Conservation (phyloP, 176 grass and related monocot species). For the Lolium perenne region DNA sequence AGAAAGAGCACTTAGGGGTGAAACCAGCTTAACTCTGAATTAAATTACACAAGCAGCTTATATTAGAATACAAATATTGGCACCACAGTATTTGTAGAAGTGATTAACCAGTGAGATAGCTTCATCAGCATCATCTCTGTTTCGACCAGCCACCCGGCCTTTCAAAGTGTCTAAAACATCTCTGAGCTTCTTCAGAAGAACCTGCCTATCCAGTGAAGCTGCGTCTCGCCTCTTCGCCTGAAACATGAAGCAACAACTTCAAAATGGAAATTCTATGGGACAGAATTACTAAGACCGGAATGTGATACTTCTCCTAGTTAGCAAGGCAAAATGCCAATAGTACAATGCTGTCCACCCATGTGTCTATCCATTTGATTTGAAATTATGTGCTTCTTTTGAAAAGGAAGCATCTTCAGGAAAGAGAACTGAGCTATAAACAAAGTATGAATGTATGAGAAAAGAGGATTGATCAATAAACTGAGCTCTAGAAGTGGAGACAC, state of each 20-base stretch:
- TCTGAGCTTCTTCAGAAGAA: slow-evolving; percentile 95
- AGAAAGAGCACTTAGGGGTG: background rate
- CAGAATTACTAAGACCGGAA: slow-evolving; percentile 5
- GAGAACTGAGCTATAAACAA: background rate
- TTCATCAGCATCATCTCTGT: slow-evolving; percentile 96
- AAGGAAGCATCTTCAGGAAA: slow-evolving; percentile 24
- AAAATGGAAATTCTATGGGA: slow-evolving; percentile 22
- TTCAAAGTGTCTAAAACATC: slow-evolving; percentile 86
- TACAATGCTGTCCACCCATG: background rate
- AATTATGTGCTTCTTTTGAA: slow-evolving; percentile 19
- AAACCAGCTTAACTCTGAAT: background rate
- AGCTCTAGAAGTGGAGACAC: background rate
- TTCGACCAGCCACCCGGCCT: slow-evolving; percentile 93
- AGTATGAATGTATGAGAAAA: background rate
- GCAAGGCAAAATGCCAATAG: background rate
- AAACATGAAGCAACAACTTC: slow-evolving; percentile 47
- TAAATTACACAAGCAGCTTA: slow-evolving; percentile 20
- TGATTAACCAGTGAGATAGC: slow-evolving; percentile 89
- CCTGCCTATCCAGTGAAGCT: slow-evolving; percentile 90
- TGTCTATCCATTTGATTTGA: slow-evolving; percentile 10
- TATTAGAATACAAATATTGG: slow-evolving; percentile 22
- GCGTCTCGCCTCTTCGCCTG: slow-evolving; percentile 91
- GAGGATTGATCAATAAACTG: slow-evolving; percentile 7
- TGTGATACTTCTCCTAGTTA: slow-evolving; percentile 16
- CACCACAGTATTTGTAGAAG: slow-evolving; percentile 16